Evolutionary conservation across 257 asterid genomes (phyloP).

Genomic region (Lantana camara): DNA sequence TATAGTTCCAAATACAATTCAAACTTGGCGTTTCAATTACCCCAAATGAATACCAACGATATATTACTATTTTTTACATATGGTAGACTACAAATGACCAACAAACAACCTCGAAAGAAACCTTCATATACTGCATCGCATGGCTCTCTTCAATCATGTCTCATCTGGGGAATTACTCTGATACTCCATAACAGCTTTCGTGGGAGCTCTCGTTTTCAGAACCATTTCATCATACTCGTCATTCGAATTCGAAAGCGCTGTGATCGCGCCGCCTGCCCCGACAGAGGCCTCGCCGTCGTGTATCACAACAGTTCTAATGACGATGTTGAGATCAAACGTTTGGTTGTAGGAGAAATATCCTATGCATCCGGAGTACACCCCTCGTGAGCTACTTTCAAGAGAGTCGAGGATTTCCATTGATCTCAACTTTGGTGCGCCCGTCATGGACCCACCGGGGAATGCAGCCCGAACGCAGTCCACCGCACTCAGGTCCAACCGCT

Average conservation of each 20-base stretch:
- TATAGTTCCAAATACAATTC: neutral
- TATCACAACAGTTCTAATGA: conserved; percentile 73
- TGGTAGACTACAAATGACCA: neutral
- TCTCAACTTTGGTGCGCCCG: conserved; percentile 98
- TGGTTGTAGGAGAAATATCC: conserved; percentile 90
- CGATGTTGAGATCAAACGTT: conserved; percentile 91
- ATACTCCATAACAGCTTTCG: conserved; percentile 53
- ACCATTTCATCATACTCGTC: conserved; percentile 96
- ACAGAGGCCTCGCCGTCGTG: conserved; percentile 77
- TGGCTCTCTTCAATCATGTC: neutral
- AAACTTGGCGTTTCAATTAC: neutral
- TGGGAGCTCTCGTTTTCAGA: conserved; percentile 85
- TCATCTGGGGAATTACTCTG: conserved; percentile 30
- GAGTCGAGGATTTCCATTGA: conserved; percentile 93
- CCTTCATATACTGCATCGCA: neutral
- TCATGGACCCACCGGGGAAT: conserved; percentile 99
- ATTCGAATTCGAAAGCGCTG: conserved; percentile 74
- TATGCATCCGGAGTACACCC: conserved; percentile 92
- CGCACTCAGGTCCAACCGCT: conserved; percentile 55
- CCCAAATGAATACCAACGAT: conserved; percentile 9
- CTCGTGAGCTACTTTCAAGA: conserved; percentile 80
- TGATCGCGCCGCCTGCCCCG: conserved; percentile 98
- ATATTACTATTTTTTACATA: neutral
- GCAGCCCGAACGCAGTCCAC: conserved; percentile 87
- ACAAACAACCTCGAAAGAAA: neutral